These are phyloP conservation scores for Nicotiana sylvestris DNA, from an alignment of 257 asterid genomes.

Conservation along the genomic window DNA sequence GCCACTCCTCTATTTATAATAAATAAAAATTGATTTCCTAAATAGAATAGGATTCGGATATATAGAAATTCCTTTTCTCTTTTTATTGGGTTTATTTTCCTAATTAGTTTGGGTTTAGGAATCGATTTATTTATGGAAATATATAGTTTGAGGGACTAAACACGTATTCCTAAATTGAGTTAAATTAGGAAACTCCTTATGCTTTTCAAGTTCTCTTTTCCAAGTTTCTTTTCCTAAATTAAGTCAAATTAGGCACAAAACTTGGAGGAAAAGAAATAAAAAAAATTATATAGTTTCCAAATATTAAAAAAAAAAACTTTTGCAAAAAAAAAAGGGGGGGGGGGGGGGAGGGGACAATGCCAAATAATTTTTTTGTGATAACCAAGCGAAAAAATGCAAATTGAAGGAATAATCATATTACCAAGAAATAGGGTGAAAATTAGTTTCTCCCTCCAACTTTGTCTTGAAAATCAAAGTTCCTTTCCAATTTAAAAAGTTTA, in stretches of 20 bases:
- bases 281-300: no score
- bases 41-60: background rate
- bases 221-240: no score
- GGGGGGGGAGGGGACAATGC: no score
- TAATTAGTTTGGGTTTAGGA: background rate
- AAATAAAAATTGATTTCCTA: background rate
- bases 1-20: background rate
- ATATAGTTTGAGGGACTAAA: background rate
- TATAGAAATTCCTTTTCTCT: background rate
- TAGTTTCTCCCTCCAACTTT: background rate
- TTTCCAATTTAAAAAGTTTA: background rate
- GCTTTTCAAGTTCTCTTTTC: no score
- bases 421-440: no score
- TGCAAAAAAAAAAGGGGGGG: no score
- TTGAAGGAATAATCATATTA: no score
- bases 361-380: no score
- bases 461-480: background rate
- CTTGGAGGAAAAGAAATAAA: no score
- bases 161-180: background rate
- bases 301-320: no score
- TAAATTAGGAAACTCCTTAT: background rate
- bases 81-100: background rate
- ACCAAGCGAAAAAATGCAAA: no score
- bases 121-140: background rate
- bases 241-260: no score